Evolutionary conservation across 2,329 filamentous ascomycete species (phyloP).

Genomic region (Hirsutella minnesotensis): DNA sequence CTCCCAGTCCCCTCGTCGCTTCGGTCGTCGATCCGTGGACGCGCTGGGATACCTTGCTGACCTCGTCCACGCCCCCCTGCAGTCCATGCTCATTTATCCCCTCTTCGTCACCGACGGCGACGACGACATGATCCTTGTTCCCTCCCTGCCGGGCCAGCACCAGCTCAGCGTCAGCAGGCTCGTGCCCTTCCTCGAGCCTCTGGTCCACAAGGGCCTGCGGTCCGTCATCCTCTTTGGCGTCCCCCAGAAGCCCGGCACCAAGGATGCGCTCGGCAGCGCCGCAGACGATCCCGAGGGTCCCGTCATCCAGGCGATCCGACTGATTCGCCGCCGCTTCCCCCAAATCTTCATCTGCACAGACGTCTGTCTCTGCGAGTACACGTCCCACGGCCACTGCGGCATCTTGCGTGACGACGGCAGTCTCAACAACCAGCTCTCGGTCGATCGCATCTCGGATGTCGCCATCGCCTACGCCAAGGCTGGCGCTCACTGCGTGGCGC

Average conservation of each 20-base stretch:
- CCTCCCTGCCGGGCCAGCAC: slow-evolving; percentile 81
- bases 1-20: neutral
- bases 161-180: slow-evolving; percentile 82
- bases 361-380: slow-evolving; percentile 98
- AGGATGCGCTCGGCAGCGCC: slow-evolving; percentile 82
- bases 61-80: neutral
- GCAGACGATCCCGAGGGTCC: slow-evolving; percentile 90
- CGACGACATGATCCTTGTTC: slow-evolving; percentile 82
- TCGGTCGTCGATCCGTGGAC: no score
- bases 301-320: slow-evolving; percentile 75
- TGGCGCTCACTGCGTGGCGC: slow-evolving; percentile 91
- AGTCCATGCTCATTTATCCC: slow-evolving; percentile 98
- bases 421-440: slow-evolving; percentile 85
- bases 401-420: slow-evolving; percentile 88
- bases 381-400: slow-evolving; percentile 92
- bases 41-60: neutral
- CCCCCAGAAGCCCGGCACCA: slow-evolving; percentile 65
- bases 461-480: slow-evolving; percentile 94
- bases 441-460: slow-evolving; percentile 93
- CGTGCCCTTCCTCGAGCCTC: slow-evolving; percentile 70
- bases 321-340: slow-evolving; percentile 76
- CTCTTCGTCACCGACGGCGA: slow-evolving; percentile 92
- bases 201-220: slow-evolving; percentile 79
- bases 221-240: slow-evolving; percentile 96
- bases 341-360: slow-evolving; percentile 85